Base-by-base conservation (phyloP, 768 basidiomycete species). In the Rubroboletus satanas region DNA sequence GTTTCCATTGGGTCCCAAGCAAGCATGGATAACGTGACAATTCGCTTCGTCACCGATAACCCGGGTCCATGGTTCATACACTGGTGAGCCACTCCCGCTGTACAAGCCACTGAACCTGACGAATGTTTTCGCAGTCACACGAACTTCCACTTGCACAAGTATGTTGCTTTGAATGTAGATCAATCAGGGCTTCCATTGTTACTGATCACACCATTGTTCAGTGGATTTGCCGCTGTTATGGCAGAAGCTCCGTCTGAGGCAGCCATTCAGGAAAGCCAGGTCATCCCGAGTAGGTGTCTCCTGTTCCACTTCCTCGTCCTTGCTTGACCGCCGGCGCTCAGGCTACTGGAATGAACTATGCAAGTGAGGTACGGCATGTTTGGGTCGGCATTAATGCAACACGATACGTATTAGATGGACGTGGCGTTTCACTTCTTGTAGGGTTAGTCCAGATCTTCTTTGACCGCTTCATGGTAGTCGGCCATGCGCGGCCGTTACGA, bases 41-140 rank as follows among this genome's bases (percentile, higher is more conserved):
- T 89, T 39, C 79, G 85, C 7, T 88, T 86, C 73, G 66, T 66
- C n/a, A 85, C 86, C 0, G 80, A 88, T 63, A 88, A 88, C 66
- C 77, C 85, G 1, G 61, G 61, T 1, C 64, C 64, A 17, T 65
- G 61, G 64, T 58, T 66, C 14, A 49, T 66, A 43, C 64, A 65
- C 37, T 63, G 64, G 64, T 55, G 28, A 46, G 55, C 44, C 6
- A 23, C n/a, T 3, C n/a, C 17, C 29, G 5, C 17, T 3, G 9
- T 41, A 8, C 1, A 10, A 10, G 4, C 18, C 17, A 12, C 31
- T 33, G 9, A 36, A 21, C 26, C 36, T 39, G 53, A 42, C 31
- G 38, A 41, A 35, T 23, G 1, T 32, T n/a, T 28, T 41, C 2
- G 26, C 43, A 67, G 65, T 49, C 66, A 66, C 26, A 63, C 46